Evolutionary conservation across 805 yeast genomes (phyloP), one percentile per base, ranked within the genome.

Genomic region (Zygoascus tannicola): DNA sequence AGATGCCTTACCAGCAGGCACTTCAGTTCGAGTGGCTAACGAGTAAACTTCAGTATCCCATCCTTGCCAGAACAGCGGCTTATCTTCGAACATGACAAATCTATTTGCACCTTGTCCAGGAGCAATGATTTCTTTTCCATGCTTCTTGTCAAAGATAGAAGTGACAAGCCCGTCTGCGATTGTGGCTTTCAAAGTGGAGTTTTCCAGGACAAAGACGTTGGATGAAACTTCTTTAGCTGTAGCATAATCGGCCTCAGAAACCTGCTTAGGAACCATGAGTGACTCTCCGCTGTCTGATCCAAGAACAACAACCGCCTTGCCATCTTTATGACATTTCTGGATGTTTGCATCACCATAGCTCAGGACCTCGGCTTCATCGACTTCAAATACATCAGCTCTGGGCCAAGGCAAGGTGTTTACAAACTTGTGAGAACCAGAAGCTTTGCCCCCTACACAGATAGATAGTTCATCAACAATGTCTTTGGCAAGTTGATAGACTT

Each of bases 41-140:
- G 95, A 82, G 57, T 76, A 90, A 46, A 88, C 71, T 60, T 88
- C 97, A 0, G 97, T 88, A 61, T 88, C 97, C 97, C 97, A 88
- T 2, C 97, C 97, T 39, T 85, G 94, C 78, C 80, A 88, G 46
- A 73, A 80, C 55, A 85, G 68, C 12, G 97, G 97, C 49, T 85
- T 82, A 60, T 90, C 97, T 51, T 87, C 88, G 55, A 83, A 83
- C 47, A 90, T 56, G 1, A 85, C 77, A 51, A 76, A 80, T 60
- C 82, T 94, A 54, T 86, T 85, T 7, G 30, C 30, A 14, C 87
- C 95, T 5, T 16, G 20, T 12, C 32, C 43, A 20, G 16, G 63
- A 48, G 81, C 85, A 43, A 90, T 68, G 19, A 81, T 71, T 19
- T 81, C 73, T 58, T 87, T 90, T 44, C 67, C 67, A 8, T 65